Base-by-base conservation (phyloP, 371 early-diverging fungal genomes). In the Mortierella sp. region DNA sequence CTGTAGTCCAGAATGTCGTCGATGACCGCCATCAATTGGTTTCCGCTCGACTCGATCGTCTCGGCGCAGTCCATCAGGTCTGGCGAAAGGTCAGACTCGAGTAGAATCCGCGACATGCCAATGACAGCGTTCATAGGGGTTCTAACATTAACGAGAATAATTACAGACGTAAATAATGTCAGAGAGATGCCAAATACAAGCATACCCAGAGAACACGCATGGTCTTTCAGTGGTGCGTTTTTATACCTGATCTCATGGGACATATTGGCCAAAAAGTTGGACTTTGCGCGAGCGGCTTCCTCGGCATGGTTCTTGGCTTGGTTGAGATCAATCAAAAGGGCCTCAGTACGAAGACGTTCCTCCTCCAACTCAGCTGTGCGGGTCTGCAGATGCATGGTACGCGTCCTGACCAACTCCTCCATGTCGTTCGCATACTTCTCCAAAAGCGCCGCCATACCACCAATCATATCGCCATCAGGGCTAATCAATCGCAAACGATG, bases 41-140 rank as follows among this genome's bases (percentile, higher is more conserved):
- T 91, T 0, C 91, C 93, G 24, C 91, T 91, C 40, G 90, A 90
- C 69, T 91, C 90, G 34, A 93, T 92, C 19, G 91, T 92, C 61
- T 91, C 91, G 1, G 89, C 93, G 78, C 90, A 92, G 66, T 92
- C 92, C 79, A 90, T 85, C 71, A 92, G 89, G 29, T 92, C 92
- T 2, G 89, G 79, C 5, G 91, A 89, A 40, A 93, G 80, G 52
- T 90, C 90, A 1, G 92, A 92, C 67, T 91, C 93, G 41, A 93
- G 79, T 69, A 93, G 68, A 47, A 93, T 91, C 47, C 90, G 89
- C 22, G 91, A 87, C 91, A 91, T 91, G 37, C 93, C 93, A 22
- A 91, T 92, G 53, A 93, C 91, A 0, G 89, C 90, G 44, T 88
- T 88, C 86, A 89, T 85, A 22, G 89, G 89, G 1, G 89, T 90